A percentile compares a stretch with the other conserved stretches of the same genome.
These are phyloP conservation scores for Zea luxurians DNA, from an alignment of 176 grass and related monocot genomes.

Conservation along the genomic window DNA sequence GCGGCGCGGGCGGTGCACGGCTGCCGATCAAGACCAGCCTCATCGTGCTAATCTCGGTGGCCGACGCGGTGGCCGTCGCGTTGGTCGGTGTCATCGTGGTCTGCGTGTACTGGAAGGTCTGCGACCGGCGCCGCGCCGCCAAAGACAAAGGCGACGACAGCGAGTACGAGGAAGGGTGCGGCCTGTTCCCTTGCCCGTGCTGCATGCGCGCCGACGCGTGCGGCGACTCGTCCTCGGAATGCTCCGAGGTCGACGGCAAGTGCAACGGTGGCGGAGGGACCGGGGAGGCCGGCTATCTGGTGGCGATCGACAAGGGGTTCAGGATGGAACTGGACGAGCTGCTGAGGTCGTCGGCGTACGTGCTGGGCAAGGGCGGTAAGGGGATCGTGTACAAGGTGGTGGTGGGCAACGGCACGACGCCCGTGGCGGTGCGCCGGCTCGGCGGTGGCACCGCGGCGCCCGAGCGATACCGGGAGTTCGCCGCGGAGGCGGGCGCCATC, in stretches of 20 bases:
- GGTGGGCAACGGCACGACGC: constrained; percentile 62
- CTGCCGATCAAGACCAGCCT: constrained; percentile 43
- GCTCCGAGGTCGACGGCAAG: constrained; percentile 16
- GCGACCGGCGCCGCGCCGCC: constrained; percentile 44
- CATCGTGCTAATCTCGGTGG: constrained; percentile 74
- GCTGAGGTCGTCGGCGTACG: constrained; percentile 87
- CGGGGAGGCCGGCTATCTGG: constrained; percentile 57
- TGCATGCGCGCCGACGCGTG: constrained; percentile 30
- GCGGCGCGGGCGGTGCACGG: background rate
- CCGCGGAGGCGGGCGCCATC: constrained; percentile 65
- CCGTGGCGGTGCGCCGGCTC: constrained; percentile 83
- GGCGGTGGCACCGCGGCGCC: constrained; percentile 44
- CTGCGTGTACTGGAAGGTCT: constrained; percentile 85
- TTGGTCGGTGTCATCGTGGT: constrained; percentile 68
- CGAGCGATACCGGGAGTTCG: constrained; percentile 69
- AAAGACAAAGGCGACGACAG: background rate
- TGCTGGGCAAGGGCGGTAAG: constrained; percentile 83
- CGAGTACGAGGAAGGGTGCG: background rate
- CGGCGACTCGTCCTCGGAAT: constrained; percentile 27
- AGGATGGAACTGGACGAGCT: constrained; percentile 87
- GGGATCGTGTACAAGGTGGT: constrained; percentile 99
- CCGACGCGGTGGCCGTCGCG: constrained; percentile 78
- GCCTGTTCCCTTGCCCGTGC: constrained; percentile 8
- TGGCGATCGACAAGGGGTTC: constrained; percentile 84
- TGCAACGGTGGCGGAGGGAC: constrained; percentile 24